Evolutionary conservation across 2,329 filamentous ascomycete genomes (phyloP).

Genomic region (Penicillium brasilianum): DNA sequence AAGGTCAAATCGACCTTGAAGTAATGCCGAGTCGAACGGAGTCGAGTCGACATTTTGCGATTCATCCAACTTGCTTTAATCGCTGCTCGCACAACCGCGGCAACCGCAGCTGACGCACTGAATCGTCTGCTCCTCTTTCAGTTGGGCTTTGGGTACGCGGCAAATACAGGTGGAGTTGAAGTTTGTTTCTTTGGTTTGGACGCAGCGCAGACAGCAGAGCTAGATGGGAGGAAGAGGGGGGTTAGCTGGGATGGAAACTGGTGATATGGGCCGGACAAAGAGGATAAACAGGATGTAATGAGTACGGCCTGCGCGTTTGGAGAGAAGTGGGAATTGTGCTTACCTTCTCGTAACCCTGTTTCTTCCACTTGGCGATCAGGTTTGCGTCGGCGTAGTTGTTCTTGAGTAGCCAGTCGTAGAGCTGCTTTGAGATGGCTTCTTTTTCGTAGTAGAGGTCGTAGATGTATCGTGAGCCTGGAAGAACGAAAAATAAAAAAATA

Average conservation of each 20-base stretch:
- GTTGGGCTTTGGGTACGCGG: constrained; percentile 85
- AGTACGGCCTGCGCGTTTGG: neutral
- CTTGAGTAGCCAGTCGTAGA: constrained; percentile 97
- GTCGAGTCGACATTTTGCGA: neutral
- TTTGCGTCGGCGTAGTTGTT: constrained; percentile 94
- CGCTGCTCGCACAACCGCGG: constrained; percentile 83
- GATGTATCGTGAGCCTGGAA: constrained; percentile 75
- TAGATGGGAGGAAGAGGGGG: constrained; percentile 41
- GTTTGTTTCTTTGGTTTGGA: constrained; percentile 99
- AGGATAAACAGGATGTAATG: too few species aligned
- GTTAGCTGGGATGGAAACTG: neutral
- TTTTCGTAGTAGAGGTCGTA: constrained; percentile 99
- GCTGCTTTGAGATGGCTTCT: constrained; percentile 86
- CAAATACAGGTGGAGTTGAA: constrained; percentile 98
- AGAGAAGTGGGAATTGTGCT: constrained; percentile 25
- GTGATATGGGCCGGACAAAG: neutral
- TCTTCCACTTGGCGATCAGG: constrained; percentile 99
- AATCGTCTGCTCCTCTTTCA: constrained; percentile 88
- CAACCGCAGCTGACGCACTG: constrained; percentile 97
- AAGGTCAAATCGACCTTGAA: too few species aligned
- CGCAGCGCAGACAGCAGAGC: constrained; percentile 93
- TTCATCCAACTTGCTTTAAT: too few species aligned
- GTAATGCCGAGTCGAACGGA: neutral
- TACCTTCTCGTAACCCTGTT: constrained; percentile 97
- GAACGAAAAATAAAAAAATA: neutral